Conservation (phyloP, 2,329 filamentous ascomycete species). For the Diplodia mutila region DNA sequence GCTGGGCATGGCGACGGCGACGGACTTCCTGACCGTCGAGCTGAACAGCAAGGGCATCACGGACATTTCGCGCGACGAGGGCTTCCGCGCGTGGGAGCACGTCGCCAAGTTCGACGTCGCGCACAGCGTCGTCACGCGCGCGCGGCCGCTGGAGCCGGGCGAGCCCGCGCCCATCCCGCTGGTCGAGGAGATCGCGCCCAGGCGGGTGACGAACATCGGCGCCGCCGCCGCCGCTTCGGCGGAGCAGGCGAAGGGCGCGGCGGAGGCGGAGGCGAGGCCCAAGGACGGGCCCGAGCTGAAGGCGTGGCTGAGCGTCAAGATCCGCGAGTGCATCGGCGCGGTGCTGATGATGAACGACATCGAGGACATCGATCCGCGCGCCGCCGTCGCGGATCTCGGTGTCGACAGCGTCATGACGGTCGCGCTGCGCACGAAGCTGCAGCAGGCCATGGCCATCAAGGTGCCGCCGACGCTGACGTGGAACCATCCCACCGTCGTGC, state of each 20-base stretch:
- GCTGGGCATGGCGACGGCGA: slow-evolving; percentile 44
- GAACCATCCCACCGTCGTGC: slow-evolving; percentile 47
- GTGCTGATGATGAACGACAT: slow-evolving; percentile 39
- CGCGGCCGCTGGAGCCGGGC: slow-evolving; percentile 36
- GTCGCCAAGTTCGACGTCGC: slow-evolving; percentile 41
- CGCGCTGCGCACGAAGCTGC: slow-evolving; percentile 41
- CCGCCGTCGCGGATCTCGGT: slow-evolving; percentile 45
- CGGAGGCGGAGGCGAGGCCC: background rate
- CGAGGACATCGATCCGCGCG: slow-evolving; percentile 41
- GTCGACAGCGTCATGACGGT: slow-evolving; percentile 49
- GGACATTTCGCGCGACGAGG: slow-evolving; percentile 47
- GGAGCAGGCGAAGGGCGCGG: background rate
- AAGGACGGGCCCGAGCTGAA: slow-evolving; percentile 30
- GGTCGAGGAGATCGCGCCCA: slow-evolving; percentile 36
- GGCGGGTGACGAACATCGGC: slow-evolving; percentile 3
- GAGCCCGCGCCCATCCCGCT: slow-evolving; percentile 36
- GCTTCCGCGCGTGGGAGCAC: slow-evolving; percentile 49
- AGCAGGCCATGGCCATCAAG: slow-evolving; percentile 40
- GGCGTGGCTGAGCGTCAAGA: slow-evolving; percentile 36
- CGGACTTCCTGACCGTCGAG: slow-evolving; percentile 48
- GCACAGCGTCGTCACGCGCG: slow-evolving; percentile 46
- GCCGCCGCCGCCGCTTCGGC: background rate
- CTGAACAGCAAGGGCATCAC: slow-evolving; percentile 49
- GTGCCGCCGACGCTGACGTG: slow-evolving; percentile 48
- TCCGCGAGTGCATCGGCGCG: slow-evolving; percentile 40